These are phyloP conservation scores for Magnolia changhungtana DNA, from an alignment of 164 flowering plant species.

Conservation along the genomic window DNA sequence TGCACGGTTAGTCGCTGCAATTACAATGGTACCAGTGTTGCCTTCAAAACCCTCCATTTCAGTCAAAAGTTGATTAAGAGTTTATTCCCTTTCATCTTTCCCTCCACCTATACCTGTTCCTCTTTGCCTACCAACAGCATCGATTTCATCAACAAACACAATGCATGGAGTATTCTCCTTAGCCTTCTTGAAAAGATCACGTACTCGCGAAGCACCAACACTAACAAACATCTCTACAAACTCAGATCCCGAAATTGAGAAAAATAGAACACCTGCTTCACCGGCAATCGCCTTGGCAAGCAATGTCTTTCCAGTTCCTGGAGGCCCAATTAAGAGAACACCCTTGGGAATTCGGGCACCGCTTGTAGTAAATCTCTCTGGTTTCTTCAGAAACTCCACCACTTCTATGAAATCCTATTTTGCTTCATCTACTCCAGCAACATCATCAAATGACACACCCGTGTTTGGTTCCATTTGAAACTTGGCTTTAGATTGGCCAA, in stretches of 20 bases:
- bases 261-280: conserved; percentile 92
- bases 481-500: conserved; percentile 89
- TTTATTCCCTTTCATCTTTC: conserved; percentile 91
- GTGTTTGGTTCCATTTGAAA: conserved; percentile 97
- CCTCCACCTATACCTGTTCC: conserved; percentile 95
- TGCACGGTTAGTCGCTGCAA: conserved; percentile 93
- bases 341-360: conserved; percentile 97
- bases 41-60: conserved; percentile 98
- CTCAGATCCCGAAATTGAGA: conserved; percentile 90
- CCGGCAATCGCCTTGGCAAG: conserved; percentile 95
- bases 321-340: conserved; percentile 89
- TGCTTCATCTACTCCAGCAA: conserved; percentile 97
- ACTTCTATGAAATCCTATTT: conserved; percentile 94
- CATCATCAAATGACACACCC: conserved; percentile 92
- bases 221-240: conserved; percentile 98
- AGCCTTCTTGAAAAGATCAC: conserved; percentile 95
- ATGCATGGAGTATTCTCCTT: conserved; percentile 95
- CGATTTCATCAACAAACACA: conserved; percentile 95
- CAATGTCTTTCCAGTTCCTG: conserved; percentile 90
- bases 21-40: conserved; percentile 80
- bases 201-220: conserved; percentile 92
- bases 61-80: conserved; percentile 87
- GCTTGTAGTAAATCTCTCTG: conserved; percentile 85
- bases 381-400: conserved; percentile 88
- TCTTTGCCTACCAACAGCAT: conserved; percentile 94